These are phyloP conservation scores for Boeremia exigua DNA, from an alignment of 2,329 filamentous ascomycete species.

Conservation along the genomic window DNA sequence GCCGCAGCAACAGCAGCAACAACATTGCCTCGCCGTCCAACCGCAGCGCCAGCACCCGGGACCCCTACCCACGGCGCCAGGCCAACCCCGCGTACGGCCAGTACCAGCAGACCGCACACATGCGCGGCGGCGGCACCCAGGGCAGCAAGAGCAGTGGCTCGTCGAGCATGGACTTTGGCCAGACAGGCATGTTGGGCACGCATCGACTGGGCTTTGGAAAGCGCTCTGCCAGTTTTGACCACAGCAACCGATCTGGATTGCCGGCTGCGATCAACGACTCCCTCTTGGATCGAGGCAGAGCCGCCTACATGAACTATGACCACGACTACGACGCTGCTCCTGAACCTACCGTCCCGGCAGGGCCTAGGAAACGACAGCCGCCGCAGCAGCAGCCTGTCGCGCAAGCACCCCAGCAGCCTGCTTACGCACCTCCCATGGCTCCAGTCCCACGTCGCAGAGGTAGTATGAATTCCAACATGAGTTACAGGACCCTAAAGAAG, in stretches of 20 bases:
- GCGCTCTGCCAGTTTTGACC: conserved; percentile 78
- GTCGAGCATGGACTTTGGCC: conserved; percentile 70
- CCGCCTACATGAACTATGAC: conserved; percentile 55
- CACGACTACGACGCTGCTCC: conserved; percentile 81
- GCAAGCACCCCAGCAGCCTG: conserved; percentile 49
- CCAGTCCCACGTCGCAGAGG: conserved; percentile 60
- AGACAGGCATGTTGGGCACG: conserved; percentile 63
- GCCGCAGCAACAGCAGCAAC: conserved; percentile 81
- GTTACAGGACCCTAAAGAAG: conserved; percentile 50
- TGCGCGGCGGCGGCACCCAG: conserved; percentile 59
- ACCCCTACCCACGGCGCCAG: conserved; percentile 32
- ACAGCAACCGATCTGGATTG: conserved; percentile 41
- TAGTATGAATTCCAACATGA: conserved; percentile 65
- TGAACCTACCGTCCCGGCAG: conserved; percentile 81
- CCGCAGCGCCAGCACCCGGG: conserved; percentile 45
- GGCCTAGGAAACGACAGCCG: conserved; percentile 67
- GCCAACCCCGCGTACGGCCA: conserved; percentile 35
- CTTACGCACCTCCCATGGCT: conserved; percentile 48
- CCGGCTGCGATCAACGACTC: conserved; percentile 49
- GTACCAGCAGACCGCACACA: conserved; percentile 38
- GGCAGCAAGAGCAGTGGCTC: conserved; percentile 73
- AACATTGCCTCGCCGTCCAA: conserved; percentile 58
- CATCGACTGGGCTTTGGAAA: conserved; percentile 63
- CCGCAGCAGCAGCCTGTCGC: conserved; percentile 49
- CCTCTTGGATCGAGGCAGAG: conserved; percentile 52